Base-by-base conservation (phyloP, 2,329 filamentous ascomycete genomes). In the Drechslerella coelobrocha region DNA sequence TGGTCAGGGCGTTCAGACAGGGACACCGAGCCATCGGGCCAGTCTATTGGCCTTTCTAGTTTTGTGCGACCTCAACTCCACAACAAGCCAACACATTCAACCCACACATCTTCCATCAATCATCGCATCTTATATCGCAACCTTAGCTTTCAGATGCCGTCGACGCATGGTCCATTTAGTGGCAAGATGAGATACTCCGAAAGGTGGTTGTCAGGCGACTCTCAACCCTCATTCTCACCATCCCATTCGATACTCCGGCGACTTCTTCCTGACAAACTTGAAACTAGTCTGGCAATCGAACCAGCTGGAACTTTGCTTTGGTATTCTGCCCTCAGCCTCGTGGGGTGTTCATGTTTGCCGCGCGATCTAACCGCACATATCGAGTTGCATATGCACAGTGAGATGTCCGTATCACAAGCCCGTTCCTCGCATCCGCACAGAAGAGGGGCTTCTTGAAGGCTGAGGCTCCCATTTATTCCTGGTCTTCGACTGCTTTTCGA, bases 321-420 rank as follows among this genome's bases (percentile, higher is more conserved):
- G n/a, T n/a, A n/a, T n/a, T n/a, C n/a, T n/a, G n/a, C n/a, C n/a
- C 27, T 52, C 27, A 52, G 48, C 48, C 34, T 39, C 34, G 5
- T 52, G 24, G 48, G 48, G 31, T 52, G 8, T 52, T 52, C 10
- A 29, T 14, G 21, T 53, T 54, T 54, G 51, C 29, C 39, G 41
- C 29, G 37, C n/a, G 39, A 19, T 6, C 53, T 53, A 68, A 61
- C 43, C 45, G 34, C 23, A 66, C 34, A 59, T 29, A 21, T 6
- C 23, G 29, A 39, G 31, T 34, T 65, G 62, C 62, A 68, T 68
- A 68, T 68, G 62, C 62, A 68, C 54, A 29, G 62, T 68, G 62
- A 68, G 62, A 68, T 68, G 62, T 59, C 12, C 43, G 4, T 21
- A 48, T 48, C 12, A 39, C 17, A 10, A 14, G 4, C 34, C 5